Evolutionary conservation across 441 rosid genomes (phyloP).

Genomic region (Geranium incanum): DNA sequence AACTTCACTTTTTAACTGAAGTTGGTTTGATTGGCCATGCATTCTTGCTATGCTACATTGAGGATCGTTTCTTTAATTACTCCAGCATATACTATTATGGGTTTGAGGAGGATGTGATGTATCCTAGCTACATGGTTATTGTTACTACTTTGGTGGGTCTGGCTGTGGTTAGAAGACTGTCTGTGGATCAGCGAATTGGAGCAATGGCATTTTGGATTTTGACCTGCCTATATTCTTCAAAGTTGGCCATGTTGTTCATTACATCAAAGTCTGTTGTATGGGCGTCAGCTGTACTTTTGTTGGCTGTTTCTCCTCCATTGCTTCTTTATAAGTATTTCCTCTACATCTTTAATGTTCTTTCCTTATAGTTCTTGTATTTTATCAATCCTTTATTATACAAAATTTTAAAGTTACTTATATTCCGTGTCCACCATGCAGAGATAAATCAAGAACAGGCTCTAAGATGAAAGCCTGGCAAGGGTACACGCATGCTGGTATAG

Average conservation of each 20-base stretch:
- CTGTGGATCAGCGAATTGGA: constrained; percentile 66
- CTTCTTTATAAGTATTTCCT: constrained; percentile 77
- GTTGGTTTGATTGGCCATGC: constrained; percentile 73
- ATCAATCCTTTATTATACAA: background rate
- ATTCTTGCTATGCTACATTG: constrained; percentile 69
- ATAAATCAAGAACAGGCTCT: constrained; percentile 62
- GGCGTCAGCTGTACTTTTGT: constrained; percentile 74
- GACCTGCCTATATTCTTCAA: constrained; percentile 80
- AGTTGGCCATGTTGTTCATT: constrained; percentile 79
- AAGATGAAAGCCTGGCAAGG: constrained; percentile 99
- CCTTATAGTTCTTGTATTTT: background rate
- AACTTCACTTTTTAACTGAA: constrained; percentile 65
- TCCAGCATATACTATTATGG: constrained; percentile 78
- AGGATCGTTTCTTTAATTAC: constrained; percentile 80
- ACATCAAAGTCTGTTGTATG: constrained; percentile 79
- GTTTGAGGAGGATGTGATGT: constrained; percentile 91
- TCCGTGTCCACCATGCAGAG: constrained; percentile 43
- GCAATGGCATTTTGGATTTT: constrained; percentile 80
- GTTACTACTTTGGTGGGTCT: constrained; percentile 71
- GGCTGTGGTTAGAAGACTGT: constrained; percentile 75
- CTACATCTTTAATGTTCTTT: constrained; percentile 15
- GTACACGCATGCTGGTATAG: constrained; percentile 73
- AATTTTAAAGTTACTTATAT: background rate
- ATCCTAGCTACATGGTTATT: constrained; percentile 95
- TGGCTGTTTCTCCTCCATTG: constrained; percentile 83